Conservation (phyloP, 2,329 filamentous ascomycete genomes). For the Cladophialophora immunda region DNA sequence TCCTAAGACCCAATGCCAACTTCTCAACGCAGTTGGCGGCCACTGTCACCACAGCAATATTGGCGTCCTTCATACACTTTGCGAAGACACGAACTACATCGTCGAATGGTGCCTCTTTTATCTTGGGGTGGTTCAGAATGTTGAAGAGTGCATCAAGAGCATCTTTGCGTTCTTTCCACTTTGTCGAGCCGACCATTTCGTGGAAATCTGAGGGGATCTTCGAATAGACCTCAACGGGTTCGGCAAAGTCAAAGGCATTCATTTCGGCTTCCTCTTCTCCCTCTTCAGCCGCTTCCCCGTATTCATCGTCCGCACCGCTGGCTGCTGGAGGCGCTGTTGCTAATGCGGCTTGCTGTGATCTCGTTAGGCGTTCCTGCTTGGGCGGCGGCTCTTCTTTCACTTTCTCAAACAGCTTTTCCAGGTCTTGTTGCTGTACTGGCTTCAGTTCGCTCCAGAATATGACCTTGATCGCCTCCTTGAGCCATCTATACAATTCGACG, state of each 20-base stretch:
- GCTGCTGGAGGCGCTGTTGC: conserved; percentile 72
- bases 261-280: conserved; percentile 74
- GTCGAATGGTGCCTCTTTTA: conserved; percentile 88
- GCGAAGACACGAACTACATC: conserved; percentile 85
- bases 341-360: conserved; percentile 86
- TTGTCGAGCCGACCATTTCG: conserved; percentile 85
- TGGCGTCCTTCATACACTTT: conserved; percentile 99
- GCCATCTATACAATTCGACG: conserved; percentile 95
- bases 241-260: conserved; percentile 80
- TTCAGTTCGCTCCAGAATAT: conserved; percentile 97
- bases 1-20: conserved; percentile 84
- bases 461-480: conserved; percentile 97
- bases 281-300: conserved; percentile 63
- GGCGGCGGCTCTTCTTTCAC: conserved; percentile 86
- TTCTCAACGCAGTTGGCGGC: conserved; percentile 93
- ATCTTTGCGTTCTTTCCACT: conserved; percentile 99
- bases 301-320: conserved; percentile 64
- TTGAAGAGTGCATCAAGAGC: conserved; percentile 82
- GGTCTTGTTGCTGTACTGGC: conserved; percentile 90
- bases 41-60: conserved; percentile 90
- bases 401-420: conserved; percentile 93
- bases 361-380: conserved; percentile 87
- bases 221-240: conserved; percentile 84
- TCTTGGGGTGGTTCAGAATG: conserved; percentile 82
- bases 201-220: conserved; percentile 84